Evolutionary conservation across 1,284 basidiomycete species (phyloP).

Genomic region (Cryptococcus hybrid): DNA sequence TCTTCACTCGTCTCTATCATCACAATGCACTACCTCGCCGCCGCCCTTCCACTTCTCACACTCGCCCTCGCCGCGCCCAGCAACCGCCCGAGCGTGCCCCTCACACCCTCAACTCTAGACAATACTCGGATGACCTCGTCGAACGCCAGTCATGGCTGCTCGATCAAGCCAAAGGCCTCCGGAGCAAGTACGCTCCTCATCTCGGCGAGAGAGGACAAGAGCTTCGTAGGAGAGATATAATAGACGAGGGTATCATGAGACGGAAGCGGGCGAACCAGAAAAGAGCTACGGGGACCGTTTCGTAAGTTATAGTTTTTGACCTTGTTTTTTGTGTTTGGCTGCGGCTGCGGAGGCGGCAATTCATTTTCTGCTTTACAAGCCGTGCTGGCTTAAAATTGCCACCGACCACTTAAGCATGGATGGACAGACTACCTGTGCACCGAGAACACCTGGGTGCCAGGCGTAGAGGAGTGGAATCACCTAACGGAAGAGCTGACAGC

Average conservation of each 20-base stretch:
- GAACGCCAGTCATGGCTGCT: constrained; percentile 33
- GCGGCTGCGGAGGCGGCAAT: background rate
- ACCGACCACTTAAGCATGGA: background rate
- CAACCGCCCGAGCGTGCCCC: constrained; percentile 11
- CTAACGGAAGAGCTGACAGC: background rate
- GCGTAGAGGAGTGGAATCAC: no score
- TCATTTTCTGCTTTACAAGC: no score
- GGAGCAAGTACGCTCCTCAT: constrained; percentile 33
- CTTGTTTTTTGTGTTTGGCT: background rate
- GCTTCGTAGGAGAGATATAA: constrained; percentile 18
- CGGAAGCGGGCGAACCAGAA: constrained; percentile 10
- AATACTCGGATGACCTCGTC: constrained; percentile 28
- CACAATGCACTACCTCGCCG: constrained; percentile 5
- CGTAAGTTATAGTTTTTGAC: constrained; percentile 10
- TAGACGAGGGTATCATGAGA: constrained; percentile 14
- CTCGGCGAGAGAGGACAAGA: constrained; percentile 25
- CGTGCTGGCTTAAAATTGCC: background rate
- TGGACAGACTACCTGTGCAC: background rate
- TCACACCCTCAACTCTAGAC: constrained; percentile 19
- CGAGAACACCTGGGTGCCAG: no score
- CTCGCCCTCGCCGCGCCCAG: constrained; percentile 2
- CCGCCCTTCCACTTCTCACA: constrained; percentile 2
- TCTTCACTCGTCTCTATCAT: background rate
- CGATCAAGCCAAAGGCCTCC: constrained; percentile 26
- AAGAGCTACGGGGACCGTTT: constrained; percentile 13